phyloP scores from a whole-genome alignment of 1,284 basidiomycete species.

The Apiotrichum sp. region DNA sequence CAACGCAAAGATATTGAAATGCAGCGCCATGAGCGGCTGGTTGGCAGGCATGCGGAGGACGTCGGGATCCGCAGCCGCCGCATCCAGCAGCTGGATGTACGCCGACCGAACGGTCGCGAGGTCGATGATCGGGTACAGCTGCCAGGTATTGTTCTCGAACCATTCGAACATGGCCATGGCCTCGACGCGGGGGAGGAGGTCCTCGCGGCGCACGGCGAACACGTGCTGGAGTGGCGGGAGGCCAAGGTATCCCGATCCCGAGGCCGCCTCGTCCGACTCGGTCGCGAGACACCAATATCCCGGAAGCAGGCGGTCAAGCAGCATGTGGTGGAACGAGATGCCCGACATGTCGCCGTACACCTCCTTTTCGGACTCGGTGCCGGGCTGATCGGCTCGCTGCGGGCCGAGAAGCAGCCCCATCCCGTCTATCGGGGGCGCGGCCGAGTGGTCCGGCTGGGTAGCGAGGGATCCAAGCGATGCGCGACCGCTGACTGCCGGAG shows the following conservation, averaged over 20 bases:
- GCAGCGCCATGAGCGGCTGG: conserved; percentile 15
- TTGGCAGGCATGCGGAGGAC: neutral
- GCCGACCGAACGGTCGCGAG: neutral
- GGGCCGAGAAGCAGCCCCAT: no score
- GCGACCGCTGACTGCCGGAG: no score
- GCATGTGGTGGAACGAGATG: conserved; percentile 17
- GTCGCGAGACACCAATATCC: neutral
- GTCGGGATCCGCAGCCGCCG: neutral
- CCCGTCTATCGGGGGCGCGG: no score
- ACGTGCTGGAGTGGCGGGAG: neutral
- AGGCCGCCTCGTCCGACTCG: neutral
- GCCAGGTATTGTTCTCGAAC: conserved; percentile 7
- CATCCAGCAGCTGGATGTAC: conserved; percentile 6
- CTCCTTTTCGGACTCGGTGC: neutral
- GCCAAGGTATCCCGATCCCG: conserved; percentile 3
- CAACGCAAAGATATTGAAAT: conserved; percentile 17
- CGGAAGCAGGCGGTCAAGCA: conserved; percentile 16
- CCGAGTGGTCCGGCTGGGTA: no score
- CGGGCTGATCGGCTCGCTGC: no score
- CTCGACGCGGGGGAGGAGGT: conserved; percentile 7
- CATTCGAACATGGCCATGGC: conserved; percentile 12
- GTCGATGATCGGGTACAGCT: conserved; percentile 16
- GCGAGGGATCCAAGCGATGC: no score
- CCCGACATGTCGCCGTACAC: conserved; percentile 19
- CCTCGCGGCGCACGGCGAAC: neutral